These are phyloP conservation scores for Prosopis cineraria DNA, from an alignment of 306 rosid genomes.

Conservation along the genomic window DNA sequence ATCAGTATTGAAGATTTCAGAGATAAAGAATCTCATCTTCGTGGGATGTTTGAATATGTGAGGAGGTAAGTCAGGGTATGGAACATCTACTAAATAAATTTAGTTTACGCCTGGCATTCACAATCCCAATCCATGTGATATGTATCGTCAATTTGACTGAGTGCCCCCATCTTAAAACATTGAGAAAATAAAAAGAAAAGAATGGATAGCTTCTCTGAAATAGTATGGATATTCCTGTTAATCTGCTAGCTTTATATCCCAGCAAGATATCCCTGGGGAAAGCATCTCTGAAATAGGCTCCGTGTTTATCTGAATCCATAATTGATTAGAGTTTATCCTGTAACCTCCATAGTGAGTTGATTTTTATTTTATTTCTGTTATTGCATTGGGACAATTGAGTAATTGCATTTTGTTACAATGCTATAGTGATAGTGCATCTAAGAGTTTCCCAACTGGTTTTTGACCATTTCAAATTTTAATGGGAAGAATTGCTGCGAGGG, in stretches of 20 bases:
- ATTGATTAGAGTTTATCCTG: neutral
- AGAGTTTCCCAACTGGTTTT: neutral
- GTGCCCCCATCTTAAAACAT: neutral
- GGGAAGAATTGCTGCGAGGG: neutral
- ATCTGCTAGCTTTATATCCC: neutral
- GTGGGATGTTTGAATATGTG: constrained; percentile 90
- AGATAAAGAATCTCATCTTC: constrained; percentile 73
- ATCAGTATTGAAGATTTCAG: constrained; percentile 65
- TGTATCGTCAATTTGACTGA: constrained; percentile 2
- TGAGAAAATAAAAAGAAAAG: neutral
- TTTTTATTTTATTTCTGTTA: neutral
- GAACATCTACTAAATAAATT: constrained; percentile 8
- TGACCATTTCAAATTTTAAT: neutral
- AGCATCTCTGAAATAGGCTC: neutral
- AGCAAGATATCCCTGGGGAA: constrained; percentile 1
- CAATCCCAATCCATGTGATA: neutral
- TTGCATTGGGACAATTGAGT: constrained; percentile 8
- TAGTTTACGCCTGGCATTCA: constrained; percentile 2
- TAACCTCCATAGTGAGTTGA: neutral
- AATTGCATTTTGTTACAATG: constrained; percentile 1
- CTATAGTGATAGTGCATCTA: constrained; percentile 1
- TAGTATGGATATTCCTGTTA: neutral
- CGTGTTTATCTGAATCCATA: neutral
- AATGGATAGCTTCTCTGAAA: neutral
- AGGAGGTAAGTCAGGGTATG: constrained; percentile 65